phyloP scores from a whole-genome alignment of 495 filamentous ascomycete species.

The Neurospora sp. region DNA sequence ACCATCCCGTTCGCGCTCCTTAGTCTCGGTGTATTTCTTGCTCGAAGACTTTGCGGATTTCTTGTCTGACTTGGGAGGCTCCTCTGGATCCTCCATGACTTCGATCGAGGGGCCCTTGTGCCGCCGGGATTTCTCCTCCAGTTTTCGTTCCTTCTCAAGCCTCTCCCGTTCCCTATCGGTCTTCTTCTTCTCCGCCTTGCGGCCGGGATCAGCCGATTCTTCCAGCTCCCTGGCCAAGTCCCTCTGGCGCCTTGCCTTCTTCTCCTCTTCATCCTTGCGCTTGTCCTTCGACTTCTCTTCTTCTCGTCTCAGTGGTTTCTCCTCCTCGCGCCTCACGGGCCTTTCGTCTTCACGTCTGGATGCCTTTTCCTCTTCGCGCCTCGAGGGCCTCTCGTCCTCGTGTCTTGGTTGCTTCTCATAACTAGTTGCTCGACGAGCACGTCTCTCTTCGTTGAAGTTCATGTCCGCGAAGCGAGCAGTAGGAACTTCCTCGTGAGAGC shows the following conservation, averaged over 20 bases:
- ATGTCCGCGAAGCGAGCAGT: conserved; percentile 6
- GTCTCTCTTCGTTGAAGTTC: conserved; percentile 24
- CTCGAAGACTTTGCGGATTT: conserved; percentile 27
- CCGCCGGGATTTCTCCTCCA: conserved; percentile 28
- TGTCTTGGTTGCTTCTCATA: conserved; percentile 34
- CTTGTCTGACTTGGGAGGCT: conserved; percentile 25
- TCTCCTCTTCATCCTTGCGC: conserved; percentile 17
- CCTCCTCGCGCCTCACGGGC: conserved; percentile 10
- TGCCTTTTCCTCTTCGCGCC: conserved; percentile 20
- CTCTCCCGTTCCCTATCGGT: conserved; percentile 6
- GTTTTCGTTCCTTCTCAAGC: conserved; percentile 19
- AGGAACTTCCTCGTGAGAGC: conserved; percentile 34
- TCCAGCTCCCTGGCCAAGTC: conserved; percentile 10
- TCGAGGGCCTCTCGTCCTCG: conserved; percentile 17
- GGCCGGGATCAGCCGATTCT: background rate
- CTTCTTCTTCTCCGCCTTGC: conserved; percentile 17
- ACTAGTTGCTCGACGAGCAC: conserved; percentile 31
- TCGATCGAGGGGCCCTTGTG: conserved; percentile 14
- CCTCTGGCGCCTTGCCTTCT: conserved; percentile 14
- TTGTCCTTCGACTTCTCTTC: conserved; percentile 15
- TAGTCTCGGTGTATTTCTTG: conserved; percentile 23
- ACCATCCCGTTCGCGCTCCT: conserved; percentile 22
- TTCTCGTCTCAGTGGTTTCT: conserved; percentile 2
- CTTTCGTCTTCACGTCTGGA: conserved; percentile 13
- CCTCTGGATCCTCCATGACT: conserved; percentile 18